A percentile compares a stretch with the other conserved stretches of the same genome.
These are phyloP conservation scores for Mortierella claussenii DNA, from an alignment of 192 early-diverging fungal species.

Conservation along the genomic window DNA sequence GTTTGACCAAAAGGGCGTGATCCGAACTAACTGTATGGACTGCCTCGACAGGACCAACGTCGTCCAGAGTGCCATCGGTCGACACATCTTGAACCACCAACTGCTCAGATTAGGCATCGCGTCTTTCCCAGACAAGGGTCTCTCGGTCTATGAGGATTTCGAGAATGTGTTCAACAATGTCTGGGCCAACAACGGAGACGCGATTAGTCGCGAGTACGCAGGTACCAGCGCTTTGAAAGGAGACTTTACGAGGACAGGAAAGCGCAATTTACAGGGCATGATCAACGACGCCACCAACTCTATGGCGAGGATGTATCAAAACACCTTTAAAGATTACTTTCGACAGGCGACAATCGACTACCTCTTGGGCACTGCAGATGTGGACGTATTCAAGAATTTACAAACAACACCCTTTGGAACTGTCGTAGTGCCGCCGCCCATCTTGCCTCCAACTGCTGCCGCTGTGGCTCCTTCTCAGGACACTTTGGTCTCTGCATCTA, in stretches of 20 bases:
- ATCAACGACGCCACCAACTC: constrained; percentile 84
- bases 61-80: constrained; percentile 73
- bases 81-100: constrained; percentile 72
- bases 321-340: constrained; percentile 80
- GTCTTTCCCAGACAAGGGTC: constrained; percentile 70
- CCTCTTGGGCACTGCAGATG: constrained; percentile 51
- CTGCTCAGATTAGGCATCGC: constrained; percentile 75
- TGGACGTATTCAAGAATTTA: constrained; percentile 50
- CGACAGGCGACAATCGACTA: constrained; percentile 71
- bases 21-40: constrained; percentile 93
- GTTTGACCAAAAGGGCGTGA: constrained; percentile 57
- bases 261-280: constrained; percentile 76
- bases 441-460: constrained; percentile 22
- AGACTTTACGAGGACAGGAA: constrained; percentile 81
- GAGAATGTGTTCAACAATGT: constrained; percentile 74
- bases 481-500: background rate
- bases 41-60: constrained; percentile 98
- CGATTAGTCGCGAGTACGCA: constrained; percentile 79
- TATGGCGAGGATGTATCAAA: constrained; percentile 77
- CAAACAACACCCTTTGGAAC: constrained; percentile 51
- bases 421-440: constrained; percentile 28
- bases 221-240: constrained; percentile 84
- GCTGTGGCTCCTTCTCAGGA: background rate
- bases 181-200: constrained; percentile 88
- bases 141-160: constrained; percentile 70